Conservation (phyloP, 1,139 yeast genomes). For the Chernovozyma aurita region DNA sequence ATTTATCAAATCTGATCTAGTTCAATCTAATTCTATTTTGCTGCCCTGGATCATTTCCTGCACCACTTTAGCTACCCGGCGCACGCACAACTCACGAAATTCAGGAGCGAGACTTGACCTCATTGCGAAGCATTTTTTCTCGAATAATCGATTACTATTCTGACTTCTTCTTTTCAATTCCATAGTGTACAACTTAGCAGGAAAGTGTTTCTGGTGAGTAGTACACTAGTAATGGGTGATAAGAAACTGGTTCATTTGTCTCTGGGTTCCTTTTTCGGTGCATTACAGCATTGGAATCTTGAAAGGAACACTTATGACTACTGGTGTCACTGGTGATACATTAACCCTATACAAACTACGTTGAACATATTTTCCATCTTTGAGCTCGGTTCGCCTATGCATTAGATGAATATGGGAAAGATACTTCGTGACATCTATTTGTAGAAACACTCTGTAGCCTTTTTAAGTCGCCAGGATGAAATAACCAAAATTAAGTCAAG, state of each 20-base stretch:
- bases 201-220: constrained; percentile 9
- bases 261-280: constrained; percentile 5
- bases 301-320: background rate
- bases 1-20: no score
- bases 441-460: no score
- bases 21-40: background rate
- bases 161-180: background rate
- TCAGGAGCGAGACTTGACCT: no score
- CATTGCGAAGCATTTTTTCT: no score
- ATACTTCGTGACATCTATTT: constrained; percentile 61
- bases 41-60: background rate
- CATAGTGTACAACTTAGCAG: constrained; percentile 1
- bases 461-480: no score
- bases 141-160: no score
- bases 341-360: constrained; percentile 61
- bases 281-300: background rate
- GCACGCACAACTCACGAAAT: background rate
- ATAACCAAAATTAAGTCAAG: constrained; percentile 14
- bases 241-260: constrained; percentile 18
- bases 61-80: background rate
- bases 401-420: constrained; percentile 75
- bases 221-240: constrained; percentile 14
- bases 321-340: constrained; percentile 39
- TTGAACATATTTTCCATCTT: constrained; percentile 79
- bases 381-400: constrained; percentile 42